A percentile compares a stretch with the other conserved stretches of the same genome.
phyloP scores from a whole-genome alignment of 179 eudicot genomes.

The Camellia oleifera region DNA sequence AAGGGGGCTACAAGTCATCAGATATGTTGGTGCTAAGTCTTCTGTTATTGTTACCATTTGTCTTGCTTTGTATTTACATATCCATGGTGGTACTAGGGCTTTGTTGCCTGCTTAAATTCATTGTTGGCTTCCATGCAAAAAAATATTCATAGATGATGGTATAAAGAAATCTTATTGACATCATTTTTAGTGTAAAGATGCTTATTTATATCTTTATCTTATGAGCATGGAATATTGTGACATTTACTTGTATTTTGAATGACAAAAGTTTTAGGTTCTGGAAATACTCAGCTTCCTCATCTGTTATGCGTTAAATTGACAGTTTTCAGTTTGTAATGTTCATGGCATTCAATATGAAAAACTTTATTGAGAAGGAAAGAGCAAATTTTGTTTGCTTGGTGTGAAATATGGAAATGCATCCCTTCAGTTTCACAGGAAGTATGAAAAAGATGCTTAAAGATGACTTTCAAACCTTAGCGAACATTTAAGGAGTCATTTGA shows the following conservation, averaged over 20 bases:
- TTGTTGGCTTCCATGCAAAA: background rate
- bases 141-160: conserved; percentile 10
- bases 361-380: background rate
- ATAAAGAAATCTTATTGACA: background rate
- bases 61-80: conserved; percentile 61
- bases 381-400: background rate
- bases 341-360: background rate
- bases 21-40: conserved; percentile 62
- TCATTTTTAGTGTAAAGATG: background rate
- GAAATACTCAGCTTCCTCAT: background rate
- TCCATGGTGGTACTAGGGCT: conserved; percentile 41
- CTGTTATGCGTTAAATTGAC: conserved; percentile 1
- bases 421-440: background rate
- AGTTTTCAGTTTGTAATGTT: background rate
- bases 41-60: conserved; percentile 57
- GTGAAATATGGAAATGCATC: background rate
- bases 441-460: background rate
- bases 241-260: background rate
- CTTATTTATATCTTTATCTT: background rate
- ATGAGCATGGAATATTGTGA: background rate
- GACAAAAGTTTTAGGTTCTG: background rate
- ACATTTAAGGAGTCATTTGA: background rate
- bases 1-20: conserved; percentile 62
- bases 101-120: conserved; percentile 47
- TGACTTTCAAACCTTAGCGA: background rate